Conservation (phyloP, 1,284 basidiomycete genomes). For the Agaricales sp. region DNA sequence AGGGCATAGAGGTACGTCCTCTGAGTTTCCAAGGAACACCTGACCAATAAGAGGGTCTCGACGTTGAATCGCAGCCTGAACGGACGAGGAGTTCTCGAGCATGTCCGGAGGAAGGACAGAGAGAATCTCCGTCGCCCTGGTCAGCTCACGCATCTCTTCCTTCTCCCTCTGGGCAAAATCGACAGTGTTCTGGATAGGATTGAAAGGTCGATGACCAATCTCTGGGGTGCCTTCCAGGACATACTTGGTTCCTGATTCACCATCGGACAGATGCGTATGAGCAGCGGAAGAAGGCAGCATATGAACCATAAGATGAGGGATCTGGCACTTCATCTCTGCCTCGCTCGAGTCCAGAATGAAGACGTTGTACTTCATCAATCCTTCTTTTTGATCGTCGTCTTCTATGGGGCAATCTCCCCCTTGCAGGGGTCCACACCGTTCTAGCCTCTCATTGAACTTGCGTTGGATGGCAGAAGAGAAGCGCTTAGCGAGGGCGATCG, state of each 20-base stretch:
- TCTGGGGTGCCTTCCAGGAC: neutral
- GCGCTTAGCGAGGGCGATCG: slow-evolving; percentile 44
- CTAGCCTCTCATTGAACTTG: slow-evolving; percentile 38
- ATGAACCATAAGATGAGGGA: slow-evolving; percentile 35
- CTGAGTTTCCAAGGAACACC: slow-evolving; percentile 69
- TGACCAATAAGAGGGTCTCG: slow-evolving; percentile 51
- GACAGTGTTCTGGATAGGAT: slow-evolving; percentile 43
- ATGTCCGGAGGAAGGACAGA: slow-evolving; percentile 23
- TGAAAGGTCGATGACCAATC: slow-evolving; percentile 8
- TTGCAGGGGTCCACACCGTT: slow-evolving; percentile 11
- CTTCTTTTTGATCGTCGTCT: slow-evolving; percentile 12
- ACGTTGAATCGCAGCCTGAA: slow-evolving; percentile 15
- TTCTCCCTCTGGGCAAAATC: slow-evolving; percentile 73
- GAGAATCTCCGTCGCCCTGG: slow-evolving; percentile 75
- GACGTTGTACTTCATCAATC: slow-evolving; percentile 72
- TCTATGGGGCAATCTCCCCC: slow-evolving; percentile 1
- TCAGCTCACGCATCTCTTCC: slow-evolving; percentile 85
- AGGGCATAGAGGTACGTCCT: slow-evolving; percentile 51
- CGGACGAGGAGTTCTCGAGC: neutral
- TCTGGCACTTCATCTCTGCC: slow-evolving; percentile 32
- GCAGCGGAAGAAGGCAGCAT: slow-evolving; percentile 19
- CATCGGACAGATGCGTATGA: neutral
- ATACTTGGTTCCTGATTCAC: neutral
- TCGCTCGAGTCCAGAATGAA: slow-evolving; percentile 67
- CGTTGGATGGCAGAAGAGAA: slow-evolving; percentile 48